Evolutionary conservation across 768 basidiomycete species (phyloP).

Genomic region (Russula brevipes): DNA sequence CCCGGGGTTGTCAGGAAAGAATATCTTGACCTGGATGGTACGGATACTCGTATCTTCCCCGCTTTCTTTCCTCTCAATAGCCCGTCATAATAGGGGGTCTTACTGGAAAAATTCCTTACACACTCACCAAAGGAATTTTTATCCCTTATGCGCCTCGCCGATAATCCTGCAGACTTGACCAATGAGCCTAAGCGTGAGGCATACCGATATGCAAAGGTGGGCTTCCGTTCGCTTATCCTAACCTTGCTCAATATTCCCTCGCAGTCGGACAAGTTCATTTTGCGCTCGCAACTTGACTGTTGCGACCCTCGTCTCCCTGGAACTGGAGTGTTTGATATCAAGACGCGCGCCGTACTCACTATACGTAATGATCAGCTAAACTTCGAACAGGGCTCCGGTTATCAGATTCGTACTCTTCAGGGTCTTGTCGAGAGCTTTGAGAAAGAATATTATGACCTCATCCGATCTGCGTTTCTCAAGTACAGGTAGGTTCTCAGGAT

Average conservation of each 20-base stretch:
- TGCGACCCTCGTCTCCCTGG: constrained; percentile 76
- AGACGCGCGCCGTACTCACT: constrained; percentile 82
- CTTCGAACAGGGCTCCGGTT: constrained; percentile 79
- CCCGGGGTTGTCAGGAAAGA: constrained; percentile 47
- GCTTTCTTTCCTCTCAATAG: neutral
- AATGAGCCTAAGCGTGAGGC: constrained; percentile 53
- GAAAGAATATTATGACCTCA: constrained; percentile 89
- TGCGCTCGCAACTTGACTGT: constrained; percentile 96
- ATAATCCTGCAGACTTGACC: constrained; percentile 29
- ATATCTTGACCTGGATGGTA: constrained; percentile 74
- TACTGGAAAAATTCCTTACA: constrained; percentile 87
- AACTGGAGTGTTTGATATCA: constrained; percentile 91
- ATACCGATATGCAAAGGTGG: constrained; percentile 80
- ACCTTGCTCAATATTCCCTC: neutral
- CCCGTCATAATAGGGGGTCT: constrained; percentile 56
- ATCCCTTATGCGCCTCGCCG: constrained; percentile 41
- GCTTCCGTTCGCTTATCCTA: constrained; percentile 16
- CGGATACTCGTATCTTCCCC: neutral
- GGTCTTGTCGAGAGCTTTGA: constrained; percentile 81
- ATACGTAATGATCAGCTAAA: constrained; percentile 85
- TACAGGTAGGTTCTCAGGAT: constrained; percentile 53
- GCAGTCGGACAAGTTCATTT: constrained; percentile 62
- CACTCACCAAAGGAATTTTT: constrained; percentile 57
- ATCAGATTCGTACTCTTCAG: constrained; percentile 57
- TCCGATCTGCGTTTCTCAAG: constrained; percentile 91